Base-by-base conservation (phyloP, 1,284 basidiomycete species). In the Trichosporon coremiiforme region DNA sequence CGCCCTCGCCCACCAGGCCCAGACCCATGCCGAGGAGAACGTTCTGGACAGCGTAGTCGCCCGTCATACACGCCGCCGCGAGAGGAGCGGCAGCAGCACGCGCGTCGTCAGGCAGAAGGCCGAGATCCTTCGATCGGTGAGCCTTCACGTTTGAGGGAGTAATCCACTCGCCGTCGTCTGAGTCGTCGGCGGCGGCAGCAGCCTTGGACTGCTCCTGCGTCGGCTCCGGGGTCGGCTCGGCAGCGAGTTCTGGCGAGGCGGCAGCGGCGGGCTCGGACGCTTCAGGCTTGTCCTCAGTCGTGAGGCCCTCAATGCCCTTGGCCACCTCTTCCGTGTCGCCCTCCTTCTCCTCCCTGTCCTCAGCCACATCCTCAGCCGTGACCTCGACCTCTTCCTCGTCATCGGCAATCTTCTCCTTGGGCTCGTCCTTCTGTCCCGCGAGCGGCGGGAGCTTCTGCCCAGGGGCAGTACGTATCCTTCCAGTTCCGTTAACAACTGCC, bases 11-110 rank as follows among this genome's bases (percentile, higher is more conserved):
- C n/a, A 99, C 90, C 35, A 99, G 86, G 73, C 90, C 91, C 68
- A 99, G 85, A 0, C 93, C 92, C 92, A 99, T 97, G 81, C 98
- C 95, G 67, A 99, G 85, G 70, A 98, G 84, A 13, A 99, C 94
- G 79, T 99, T 99, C 85, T 99, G 97, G 89, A 99, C 97, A 13
- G 97, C 97, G 83, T 95, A 99, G 87, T 99, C 97, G 47, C 93
- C 93, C 1, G 97, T 99, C 92, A 99, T 94, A 80, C 94, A 95
- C 17, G 93, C 95, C 1, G 89, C 89, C 20, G 78, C 78, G 4
- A 80, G 70, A 0, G 76, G 78, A 10, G 65, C 69, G 22, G 65
- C 69, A 33, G 60, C 71, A 20, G 70, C 66, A 4, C 68, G 67
- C 7, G 20, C 50, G 35, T 71, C 74, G 22, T 86, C 85, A 2